phyloP scores from a whole-genome alignment of 108 stramenopile species.

The Hondaea fermentalgiana region DNA sequence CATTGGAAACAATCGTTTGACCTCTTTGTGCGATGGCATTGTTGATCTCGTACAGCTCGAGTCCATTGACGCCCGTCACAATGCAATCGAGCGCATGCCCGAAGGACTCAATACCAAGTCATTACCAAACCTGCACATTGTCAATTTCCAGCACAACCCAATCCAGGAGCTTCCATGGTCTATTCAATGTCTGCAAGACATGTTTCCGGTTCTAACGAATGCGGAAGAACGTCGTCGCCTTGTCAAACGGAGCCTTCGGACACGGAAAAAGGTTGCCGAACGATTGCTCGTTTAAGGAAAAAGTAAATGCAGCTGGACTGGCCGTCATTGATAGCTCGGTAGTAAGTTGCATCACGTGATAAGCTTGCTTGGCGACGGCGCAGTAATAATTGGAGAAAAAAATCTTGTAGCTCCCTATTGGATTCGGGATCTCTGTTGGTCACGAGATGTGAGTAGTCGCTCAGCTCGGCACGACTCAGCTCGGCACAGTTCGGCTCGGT shows the following conservation, averaged over 20 bases:
- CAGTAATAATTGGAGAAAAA: too few relatives aligned
- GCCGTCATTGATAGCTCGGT: too few relatives aligned
- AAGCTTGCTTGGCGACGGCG: too few relatives aligned
- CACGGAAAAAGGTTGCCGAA: background rate
- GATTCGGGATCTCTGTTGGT: too few relatives aligned
- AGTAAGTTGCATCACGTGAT: too few relatives aligned
- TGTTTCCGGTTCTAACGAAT: background rate
- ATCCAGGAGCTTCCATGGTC: background rate
- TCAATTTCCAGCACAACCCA: background rate
- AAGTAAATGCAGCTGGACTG: too few relatives aligned
- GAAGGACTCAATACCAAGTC: background rate
- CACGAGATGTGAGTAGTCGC: too few relatives aligned
- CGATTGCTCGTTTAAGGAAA: background rate
- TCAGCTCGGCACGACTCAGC: too few relatives aligned
- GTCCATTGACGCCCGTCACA: background rate
- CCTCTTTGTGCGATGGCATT: background rate
- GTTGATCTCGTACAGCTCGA: background rate
- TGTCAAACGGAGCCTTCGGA: background rate
- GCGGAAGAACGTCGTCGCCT: background rate
- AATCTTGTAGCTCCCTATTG: too few relatives aligned
- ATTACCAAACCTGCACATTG: background rate
- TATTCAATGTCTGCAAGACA: background rate
- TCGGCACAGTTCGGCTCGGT: too few relatives aligned
- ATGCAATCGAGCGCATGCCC: background rate
- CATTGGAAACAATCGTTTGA: background rate